Percentiles rank a stretch among this genome's conserved stretches.
Conservation (phyloP, 495 filamentous ascomycete species). For the Xylaria venustula region DNA sequence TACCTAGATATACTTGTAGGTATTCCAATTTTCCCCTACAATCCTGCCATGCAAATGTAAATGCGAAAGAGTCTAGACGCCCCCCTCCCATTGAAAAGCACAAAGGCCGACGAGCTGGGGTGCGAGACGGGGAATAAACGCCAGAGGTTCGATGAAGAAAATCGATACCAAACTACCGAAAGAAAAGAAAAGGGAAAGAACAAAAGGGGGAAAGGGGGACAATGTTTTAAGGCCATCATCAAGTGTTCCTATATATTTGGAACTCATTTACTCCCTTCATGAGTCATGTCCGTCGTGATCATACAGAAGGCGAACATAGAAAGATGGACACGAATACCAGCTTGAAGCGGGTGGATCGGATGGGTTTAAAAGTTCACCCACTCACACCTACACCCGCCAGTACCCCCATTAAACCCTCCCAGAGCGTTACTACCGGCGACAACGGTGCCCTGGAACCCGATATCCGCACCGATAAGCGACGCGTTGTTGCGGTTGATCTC, state of each 20-base stretch:
- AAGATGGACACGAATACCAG: no score
- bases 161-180: not conserved
- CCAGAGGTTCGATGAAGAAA: no score
- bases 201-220: not conserved
- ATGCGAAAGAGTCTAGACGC: constrained; percentile 6
- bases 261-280: not conserved
- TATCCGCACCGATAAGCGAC: constrained; percentile 57
- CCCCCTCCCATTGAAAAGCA: no score
- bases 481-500: constrained; percentile 51
- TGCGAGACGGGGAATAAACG: not conserved
- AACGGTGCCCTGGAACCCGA: constrained; percentile 57
- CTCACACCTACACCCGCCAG: constrained; percentile 70
- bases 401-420: constrained; percentile 67
- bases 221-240: no score
- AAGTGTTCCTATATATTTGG: not conserved
- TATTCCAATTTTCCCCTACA: not conserved
- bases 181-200: not conserved
- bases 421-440: constrained; percentile 40
- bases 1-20: not conserved
- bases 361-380: constrained; percentile 71
- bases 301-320: not conserved
- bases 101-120: no score
- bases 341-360: no score
- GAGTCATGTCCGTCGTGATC: not conserved
- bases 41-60: constrained; percentile 12